These are phyloP conservation scores for Kalanchoe fedtschenkoi DNA, from an alignment of 164 flowering plant species.

Conservation along the genomic window DNA sequence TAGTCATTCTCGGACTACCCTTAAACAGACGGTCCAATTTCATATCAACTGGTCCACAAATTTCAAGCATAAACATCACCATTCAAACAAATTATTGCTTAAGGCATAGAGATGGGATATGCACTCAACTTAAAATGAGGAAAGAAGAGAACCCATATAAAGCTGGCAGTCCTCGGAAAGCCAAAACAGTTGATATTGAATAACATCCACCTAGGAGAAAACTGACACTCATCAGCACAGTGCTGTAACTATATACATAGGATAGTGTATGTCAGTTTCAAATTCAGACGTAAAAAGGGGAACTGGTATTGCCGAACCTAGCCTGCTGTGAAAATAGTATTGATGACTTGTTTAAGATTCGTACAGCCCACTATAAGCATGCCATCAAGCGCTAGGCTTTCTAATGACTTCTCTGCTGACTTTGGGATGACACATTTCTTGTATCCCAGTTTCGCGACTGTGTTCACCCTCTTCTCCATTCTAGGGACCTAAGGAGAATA, in stretches of 20 bases:
- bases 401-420: slow-evolving; percentile 37
- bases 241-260: background rate
- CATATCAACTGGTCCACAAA: no score
- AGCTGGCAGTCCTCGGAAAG: background rate
- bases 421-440: slow-evolving; percentile 72
- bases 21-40: no score
- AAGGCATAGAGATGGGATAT: no score
- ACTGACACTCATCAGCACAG: background rate
- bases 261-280: background rate
- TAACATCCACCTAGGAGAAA: background rate
- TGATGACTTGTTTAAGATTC: slow-evolving; percentile 71
- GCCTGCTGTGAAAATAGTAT: slow-evolving; percentile 33
- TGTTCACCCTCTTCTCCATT: slow-evolving; percentile 73
- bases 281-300: background rate
- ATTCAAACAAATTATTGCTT: no score
- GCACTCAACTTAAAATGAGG: no score
- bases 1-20: no score
- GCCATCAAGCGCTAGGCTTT: slow-evolving; percentile 19
- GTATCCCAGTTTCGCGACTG: slow-evolving; percentile 75
- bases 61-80: no score
- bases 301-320: background rate
- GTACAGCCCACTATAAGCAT: slow-evolving; percentile 56
- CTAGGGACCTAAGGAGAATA: slow-evolving; percentile 48
- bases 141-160: no score
- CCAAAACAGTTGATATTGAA: background rate